phyloP scores from a whole-genome alignment of 108 stramenopile species.

The Ochromonas danica region DNA sequence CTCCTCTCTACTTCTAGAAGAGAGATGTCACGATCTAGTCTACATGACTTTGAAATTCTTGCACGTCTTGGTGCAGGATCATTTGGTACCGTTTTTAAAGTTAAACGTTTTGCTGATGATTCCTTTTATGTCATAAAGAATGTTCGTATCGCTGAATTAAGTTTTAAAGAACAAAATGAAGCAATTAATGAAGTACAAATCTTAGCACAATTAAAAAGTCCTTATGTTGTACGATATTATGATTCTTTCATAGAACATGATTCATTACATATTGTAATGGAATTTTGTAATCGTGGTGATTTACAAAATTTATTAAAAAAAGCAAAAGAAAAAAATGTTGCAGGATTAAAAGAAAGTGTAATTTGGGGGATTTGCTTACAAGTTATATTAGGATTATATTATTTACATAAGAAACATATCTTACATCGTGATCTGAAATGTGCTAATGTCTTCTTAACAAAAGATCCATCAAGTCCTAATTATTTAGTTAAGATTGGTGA shows the following conservation, averaged over 20 bases:
- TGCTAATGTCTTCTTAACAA: constrained; percentile 60
- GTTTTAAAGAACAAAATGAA: constrained; percentile 29
- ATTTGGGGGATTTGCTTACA: constrained; percentile 59
- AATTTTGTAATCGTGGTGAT: constrained; percentile 58
- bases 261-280: constrained; percentile 57
- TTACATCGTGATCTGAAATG: constrained; percentile 64
- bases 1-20: no score
- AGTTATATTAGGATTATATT: constrained; percentile 55
- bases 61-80: constrained; percentile 39
- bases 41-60: constrained; percentile 42
- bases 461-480: constrained; percentile 40
- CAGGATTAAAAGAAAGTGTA: constrained; percentile 44
- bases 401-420: constrained; percentile 57
- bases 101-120: constrained; percentile 29
- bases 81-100: constrained; percentile 45
- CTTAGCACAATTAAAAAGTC: constrained; percentile 47
- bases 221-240: constrained; percentile 62
- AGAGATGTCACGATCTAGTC: no score
- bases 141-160: constrained; percentile 36
- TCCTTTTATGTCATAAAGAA: constrained; percentile 41
- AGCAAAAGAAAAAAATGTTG: constrained; percentile 36
- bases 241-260: constrained; percentile 58
- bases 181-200: constrained; percentile 52
- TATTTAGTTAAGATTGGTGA: constrained; percentile 52
- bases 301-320: constrained; percentile 44